Evolutionary conservation across 2,329 filamentous ascomycete genomes (phyloP), one percentile per base, ranked within the genome.

Genomic region (Beauveria sp.): DNA sequence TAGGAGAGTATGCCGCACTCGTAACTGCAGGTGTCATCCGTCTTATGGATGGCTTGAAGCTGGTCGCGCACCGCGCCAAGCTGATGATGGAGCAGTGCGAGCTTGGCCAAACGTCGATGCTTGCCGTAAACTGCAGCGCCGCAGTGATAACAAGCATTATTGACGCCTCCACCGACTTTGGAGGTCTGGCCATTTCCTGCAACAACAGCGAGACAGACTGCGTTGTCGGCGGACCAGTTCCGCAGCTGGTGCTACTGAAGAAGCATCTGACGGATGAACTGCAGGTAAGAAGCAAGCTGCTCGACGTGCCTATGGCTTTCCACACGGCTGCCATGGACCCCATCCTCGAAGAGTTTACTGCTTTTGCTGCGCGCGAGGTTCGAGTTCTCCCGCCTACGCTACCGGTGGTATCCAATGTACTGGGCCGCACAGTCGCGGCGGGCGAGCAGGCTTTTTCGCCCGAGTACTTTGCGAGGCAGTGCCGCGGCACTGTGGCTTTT

Each of bases 311-410:
- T 1, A 67, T 69, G 57, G 71, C 65, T 1, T 73, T 71, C 53
- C 71, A 73, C 63, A 72, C 71, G 2, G 54, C 60, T 7, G 65
- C 70, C 4, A 69, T 69, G 46, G 69, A 70, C 34, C 65, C 67
- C 10, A 66, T 74, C 3, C 46, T 69, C 5, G 52, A 64, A 1
- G 62, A 64, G 20, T 63, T 69, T 16, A 40, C 60, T 4, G 38
- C 54, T 20, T 48, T 62, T n/a, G 60, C 59, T 5, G 60, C 65
- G 0, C 24, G 8, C 3, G 20, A 67, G 1, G 38, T 20, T 58
- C 18, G 26, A 28, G 6, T 49, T 28, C 3, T 7, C 5, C 46
- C 24, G 5, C 49, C 57, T 5, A 60, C 9, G 5, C 46, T 66
- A n/a, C 51, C 28, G 12, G 24, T 68, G 24, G 65, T 63, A 1